Base-by-base conservation (phyloP, 495 filamentous ascomycete species). In the Neurospora sp. region DNA sequence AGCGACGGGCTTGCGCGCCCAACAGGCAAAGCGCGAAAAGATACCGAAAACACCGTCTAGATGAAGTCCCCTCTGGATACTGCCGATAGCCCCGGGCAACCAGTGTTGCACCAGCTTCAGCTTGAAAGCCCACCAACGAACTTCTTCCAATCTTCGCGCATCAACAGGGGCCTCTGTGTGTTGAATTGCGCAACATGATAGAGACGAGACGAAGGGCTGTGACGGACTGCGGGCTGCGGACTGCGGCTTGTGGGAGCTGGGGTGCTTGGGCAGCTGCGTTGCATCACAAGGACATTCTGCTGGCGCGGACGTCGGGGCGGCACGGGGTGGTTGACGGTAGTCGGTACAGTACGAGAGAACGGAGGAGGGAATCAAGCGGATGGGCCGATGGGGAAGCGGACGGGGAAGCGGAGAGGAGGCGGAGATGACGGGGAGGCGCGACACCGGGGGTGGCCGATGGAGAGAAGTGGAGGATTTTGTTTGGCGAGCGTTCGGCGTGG, bases 231-330 rank as follows among this genome's bases (percentile, higher is more conserved):
- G 44, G 44, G 44, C 44, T 48, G n/a, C 44, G 44, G 44, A 11
- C n/a, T 59, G 48, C 74, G 73, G 71, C 59, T 72, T 72, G 71
- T 42, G 71, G 72, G 72, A 22, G 73, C 73, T 68, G 72, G 41
- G 74, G 79, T 77, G 48, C 22, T 59, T 59, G 48, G 48, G 11
- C 53, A 61, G 53, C 53, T 61, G 22, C 6, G 53, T 61, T 61
- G 80, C 80, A 80, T 81, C 74, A 81, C 80, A 79, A 74, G 68
- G 72, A 78, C 80, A 80, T 81, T 46, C 70, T 71, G 69, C 73
- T 68, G 61, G 69, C 42, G 46, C 27, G 71, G 31, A 42, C 20
- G 41, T 53, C 31, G 46, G 39, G 31, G 70, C 70, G 40, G 74
- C 71, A 70, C 72, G 61, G 59, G 69, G 71, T 39, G 72, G 35